Evolutionary conservation across 257 asterid genomes (phyloP), one percentile per base, ranked within the genome.

Genomic region (Sherardia arvensis): DNA sequence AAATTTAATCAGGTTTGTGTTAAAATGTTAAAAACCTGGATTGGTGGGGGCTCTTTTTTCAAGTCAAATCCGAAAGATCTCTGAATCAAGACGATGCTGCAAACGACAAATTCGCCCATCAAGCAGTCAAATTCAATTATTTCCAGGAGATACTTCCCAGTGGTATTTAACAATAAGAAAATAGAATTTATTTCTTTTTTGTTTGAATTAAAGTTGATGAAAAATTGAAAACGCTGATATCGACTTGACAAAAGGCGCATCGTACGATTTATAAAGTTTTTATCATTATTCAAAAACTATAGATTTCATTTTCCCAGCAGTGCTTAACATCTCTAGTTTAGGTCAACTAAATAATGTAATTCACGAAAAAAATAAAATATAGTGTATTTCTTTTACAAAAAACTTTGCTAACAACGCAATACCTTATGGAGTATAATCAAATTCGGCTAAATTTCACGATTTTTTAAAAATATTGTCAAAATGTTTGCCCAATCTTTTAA

Each of bases 201-300:
- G n/a, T 17, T 64, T 60, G 48, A 65, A 71, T 65, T 71, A 65
- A 71, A 65, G 69, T 12, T 7, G 32, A 43, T 6, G 7, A 18
- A 51, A 57, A 53, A 23, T 29, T 6, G 7, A 18, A 51, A 57
- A 53, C 47, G 32, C 56, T 66, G 76, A 66, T 59, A 23, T 59
- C 64, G 76, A 71, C 76, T 53, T 34, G 72, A 66, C 76, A 49
- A n/a, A 49, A 48, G 23, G 25, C n/a, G 23, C 6, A 48, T 48
- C 11, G 23, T 48, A 48, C 54, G 12, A 20, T 48, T 48, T 48
- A n/a, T 8, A 4, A 38, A 12, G 18, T 12, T 38, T 38, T 10
- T 18, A 1, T 11, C 54, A 48, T 48, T 48, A n/a, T 17, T 48
- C 23, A 48, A 18, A 48, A 36, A 10, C 18, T 9, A 12, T 12